Conservation (phyloP, 75 land plant species). For the Sequoia sempervirens region DNA sequence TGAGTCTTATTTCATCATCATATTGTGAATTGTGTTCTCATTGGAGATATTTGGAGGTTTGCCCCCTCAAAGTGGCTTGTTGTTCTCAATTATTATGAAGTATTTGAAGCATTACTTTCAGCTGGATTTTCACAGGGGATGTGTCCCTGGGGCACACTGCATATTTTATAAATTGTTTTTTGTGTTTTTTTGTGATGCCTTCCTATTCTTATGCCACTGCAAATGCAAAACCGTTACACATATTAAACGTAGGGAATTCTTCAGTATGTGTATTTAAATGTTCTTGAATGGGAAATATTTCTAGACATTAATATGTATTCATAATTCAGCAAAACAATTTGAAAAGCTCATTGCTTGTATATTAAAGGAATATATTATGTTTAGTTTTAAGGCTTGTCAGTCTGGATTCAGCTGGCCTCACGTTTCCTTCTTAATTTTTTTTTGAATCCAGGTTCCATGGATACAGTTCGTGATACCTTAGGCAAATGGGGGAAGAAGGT, state of each 20-base stretch:
- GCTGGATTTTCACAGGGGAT: too few species aligned
- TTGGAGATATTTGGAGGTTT: too few species aligned
- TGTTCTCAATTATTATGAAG: too few species aligned
- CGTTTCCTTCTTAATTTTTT: background rate
- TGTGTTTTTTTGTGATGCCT: background rate
- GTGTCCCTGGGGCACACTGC: too few species aligned
- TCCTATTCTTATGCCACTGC: background rate
- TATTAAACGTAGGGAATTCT: background rate
- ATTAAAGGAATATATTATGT: background rate
- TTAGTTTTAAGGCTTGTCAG: background rate
- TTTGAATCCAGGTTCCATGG: constrained; percentile 33
- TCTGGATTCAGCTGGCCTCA: background rate
- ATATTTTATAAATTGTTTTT: background rate
- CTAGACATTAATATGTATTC: background rate
- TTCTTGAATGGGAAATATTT: background rate
- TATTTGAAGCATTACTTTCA: too few species aligned
- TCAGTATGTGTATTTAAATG: background rate
- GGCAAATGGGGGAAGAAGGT: constrained; percentile 67
- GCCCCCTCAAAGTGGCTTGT: too few species aligned
- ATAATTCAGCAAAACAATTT: background rate
- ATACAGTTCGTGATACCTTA: constrained; percentile 34
- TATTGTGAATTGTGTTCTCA: too few species aligned
- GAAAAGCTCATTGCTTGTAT: background rate
- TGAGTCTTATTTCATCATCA: too few species aligned
- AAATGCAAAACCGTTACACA: background rate